Percentiles rank a stretch among this genome's conserved stretches.
Conservation (phyloP, 2,329 filamentous ascomycete genomes). For the Alternaria triticina region DNA sequence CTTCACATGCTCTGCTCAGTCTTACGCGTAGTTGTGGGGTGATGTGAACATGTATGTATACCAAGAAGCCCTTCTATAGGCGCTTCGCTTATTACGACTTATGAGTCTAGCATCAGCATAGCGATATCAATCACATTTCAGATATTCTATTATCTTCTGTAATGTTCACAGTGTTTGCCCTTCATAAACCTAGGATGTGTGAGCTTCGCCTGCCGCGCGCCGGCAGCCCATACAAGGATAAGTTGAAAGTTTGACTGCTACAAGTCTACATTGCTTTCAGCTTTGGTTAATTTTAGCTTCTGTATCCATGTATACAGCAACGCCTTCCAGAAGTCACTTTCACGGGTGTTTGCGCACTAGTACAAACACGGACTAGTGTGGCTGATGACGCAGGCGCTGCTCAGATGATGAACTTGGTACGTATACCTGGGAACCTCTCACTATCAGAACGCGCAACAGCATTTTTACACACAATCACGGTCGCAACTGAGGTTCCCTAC, state of each 20-base stretch:
- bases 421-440: neutral
- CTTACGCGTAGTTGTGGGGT: slow-evolving; percentile 34
- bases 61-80: neutral
- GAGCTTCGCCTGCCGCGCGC: too few species aligned
- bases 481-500: neutral
- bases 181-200: too few species aligned
- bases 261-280: too few species aligned
- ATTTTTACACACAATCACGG: neutral
- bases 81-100: slow-evolving; percentile 1
- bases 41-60: slow-evolving; percentile 2
- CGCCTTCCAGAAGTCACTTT: neutral
- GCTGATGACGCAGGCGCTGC: neutral
- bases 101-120: slow-evolving; percentile 9
- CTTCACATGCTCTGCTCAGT: slow-evolving; percentile 49
- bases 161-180: neutral
- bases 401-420: neutral
- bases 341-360: neutral
- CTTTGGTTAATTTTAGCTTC: too few species aligned
- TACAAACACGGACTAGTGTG: neutral
- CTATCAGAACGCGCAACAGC: neutral
- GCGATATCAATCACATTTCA: neutral
- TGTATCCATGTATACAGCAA: neutral
- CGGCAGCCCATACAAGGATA: too few species aligned
- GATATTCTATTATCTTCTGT: neutral
- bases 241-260: too few species aligned